These are phyloP conservation scores for Zangia roseola DNA, from an alignment of 768 basidiomycete species.

Conservation along the genomic window DNA sequence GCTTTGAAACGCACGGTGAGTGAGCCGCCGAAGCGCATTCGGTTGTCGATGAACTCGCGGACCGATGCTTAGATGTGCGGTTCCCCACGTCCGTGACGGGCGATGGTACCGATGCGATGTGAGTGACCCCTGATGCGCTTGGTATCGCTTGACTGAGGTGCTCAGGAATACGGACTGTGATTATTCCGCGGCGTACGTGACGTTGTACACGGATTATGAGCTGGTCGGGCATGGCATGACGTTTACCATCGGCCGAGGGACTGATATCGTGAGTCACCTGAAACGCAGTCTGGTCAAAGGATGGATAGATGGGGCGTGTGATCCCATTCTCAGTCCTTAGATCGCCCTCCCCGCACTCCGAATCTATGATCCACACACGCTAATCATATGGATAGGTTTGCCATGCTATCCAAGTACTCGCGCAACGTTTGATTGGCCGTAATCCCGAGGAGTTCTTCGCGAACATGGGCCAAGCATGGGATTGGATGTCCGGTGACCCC, in stretches of 20 bases:
- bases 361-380: neutral
- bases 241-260: constrained; percentile 90
- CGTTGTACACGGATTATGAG: constrained; percentile 59
- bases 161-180: constrained; percentile 89
- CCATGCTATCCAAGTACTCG: constrained; percentile 73
- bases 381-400: constrained; percentile 51
- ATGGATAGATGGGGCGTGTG: neutral
- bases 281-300: neutral
- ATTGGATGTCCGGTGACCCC: constrained; percentile 78
- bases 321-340: neutral
- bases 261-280: constrained; percentile 67
- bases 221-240: constrained; percentile 87
- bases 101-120: constrained; percentile 93
- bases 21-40: too few relatives aligned
- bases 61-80: constrained; percentile 59
- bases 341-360: neutral
- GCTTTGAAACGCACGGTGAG: constrained; percentile 55
- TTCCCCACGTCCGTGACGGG: constrained; percentile 91
- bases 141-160: neutral
- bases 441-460: constrained; percentile 77
- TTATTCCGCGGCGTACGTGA: constrained; percentile 89
- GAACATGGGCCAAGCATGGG: constrained; percentile 89
- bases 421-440: constrained; percentile 77
- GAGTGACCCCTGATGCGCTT: constrained; percentile 15
- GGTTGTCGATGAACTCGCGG: too few relatives aligned